Conservation (phyloP, 2,329 filamentous ascomycete genomes). For the Aspergillus tubingensis region DNA sequence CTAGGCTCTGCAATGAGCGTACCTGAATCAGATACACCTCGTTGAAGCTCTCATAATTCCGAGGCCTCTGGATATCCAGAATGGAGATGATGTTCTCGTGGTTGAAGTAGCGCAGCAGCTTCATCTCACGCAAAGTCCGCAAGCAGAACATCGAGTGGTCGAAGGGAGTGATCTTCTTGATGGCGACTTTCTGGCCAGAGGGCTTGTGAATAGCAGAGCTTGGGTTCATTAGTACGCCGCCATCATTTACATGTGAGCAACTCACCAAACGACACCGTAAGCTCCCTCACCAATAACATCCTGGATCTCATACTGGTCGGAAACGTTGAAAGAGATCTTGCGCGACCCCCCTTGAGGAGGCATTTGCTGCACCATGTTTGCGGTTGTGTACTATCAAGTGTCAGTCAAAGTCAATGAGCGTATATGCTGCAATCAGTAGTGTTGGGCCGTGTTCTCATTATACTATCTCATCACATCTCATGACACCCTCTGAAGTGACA, state of each 20-base stretch:
- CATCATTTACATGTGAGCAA: conserved; percentile 19
- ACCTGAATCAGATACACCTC: conserved; percentile 99
- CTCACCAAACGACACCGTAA: conserved; percentile 97
- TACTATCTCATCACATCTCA: conserved; percentile 4
- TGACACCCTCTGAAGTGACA: neutral
- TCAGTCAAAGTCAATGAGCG: conserved; percentile 9
- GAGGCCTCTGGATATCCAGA: conserved; percentile 96
- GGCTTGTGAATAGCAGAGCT: conserved; percentile 98
- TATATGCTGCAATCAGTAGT: neutral
- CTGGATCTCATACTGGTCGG: conserved; percentile 98
- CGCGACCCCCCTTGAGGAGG: conserved; percentile 61
- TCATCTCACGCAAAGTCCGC: conserved; percentile 97
- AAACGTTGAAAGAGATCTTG: conserved; percentile 99
- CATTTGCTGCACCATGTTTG: conserved; percentile 46
- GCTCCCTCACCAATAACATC: conserved; percentile 98
- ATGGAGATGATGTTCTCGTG: conserved; percentile 99
- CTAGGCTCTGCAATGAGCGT: neutral
- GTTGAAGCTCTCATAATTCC: conserved; percentile 92
- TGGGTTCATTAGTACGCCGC: conserved; percentile 17
- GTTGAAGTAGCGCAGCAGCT: conserved; percentile 97
- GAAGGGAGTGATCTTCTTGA: conserved; percentile 99
- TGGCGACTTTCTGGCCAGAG: conserved; percentile 96
- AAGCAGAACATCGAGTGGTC: conserved; percentile 99
- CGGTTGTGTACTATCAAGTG: conserved; percentile 10
- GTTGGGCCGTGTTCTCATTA: neutral